A percentile compares a stretch with the other conserved stretches of the same genome.
Conservation (phyloP, 1,284 basidiomycete genomes). For the Cryptococcus hybrid region DNA sequence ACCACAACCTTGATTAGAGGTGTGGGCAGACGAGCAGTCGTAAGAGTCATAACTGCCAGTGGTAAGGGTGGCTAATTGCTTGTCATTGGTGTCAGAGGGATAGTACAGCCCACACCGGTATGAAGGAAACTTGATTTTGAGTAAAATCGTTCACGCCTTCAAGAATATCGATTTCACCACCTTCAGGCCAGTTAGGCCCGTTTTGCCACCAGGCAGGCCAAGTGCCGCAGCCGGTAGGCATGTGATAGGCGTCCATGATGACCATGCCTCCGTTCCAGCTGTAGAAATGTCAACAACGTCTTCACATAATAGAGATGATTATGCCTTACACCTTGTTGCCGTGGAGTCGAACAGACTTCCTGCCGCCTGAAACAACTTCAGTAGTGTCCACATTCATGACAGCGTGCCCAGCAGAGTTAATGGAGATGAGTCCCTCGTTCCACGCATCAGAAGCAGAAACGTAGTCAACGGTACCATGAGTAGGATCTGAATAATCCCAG, state of each 20-base stretch:
- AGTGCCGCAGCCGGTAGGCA: constrained; percentile 84
- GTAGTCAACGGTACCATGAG: constrained; percentile 62
- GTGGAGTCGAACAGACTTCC: constrained; percentile 73
- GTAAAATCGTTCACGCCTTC: constrained; percentile 52
- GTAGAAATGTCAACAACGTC: constrained; percentile 21
- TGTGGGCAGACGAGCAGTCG: constrained; percentile 46
- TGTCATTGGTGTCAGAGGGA: constrained; percentile 52
- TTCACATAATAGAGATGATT: background rate
- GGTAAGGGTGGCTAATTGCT: constrained; percentile 58
- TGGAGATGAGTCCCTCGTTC: constrained; percentile 49
- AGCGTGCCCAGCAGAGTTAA: constrained; percentile 69
- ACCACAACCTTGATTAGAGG: constrained; percentile 51
- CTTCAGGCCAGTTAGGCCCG: constrained; percentile 55
- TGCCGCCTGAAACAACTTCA: constrained; percentile 59
- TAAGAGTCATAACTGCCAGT: constrained; percentile 43
- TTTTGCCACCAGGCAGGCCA: constrained; percentile 58
- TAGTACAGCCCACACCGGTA: too few species aligned
- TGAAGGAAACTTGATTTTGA: constrained; percentile 46
- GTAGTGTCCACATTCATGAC: constrained; percentile 84
- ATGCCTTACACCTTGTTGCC: constrained; percentile 52
- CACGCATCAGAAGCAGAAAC: constrained; percentile 28
- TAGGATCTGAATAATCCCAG: constrained; percentile 70
- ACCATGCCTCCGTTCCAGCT: constrained; percentile 65
- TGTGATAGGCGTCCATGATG: constrained; percentile 80
- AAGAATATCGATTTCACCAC: constrained; percentile 59